Base-by-base conservation (phyloP, 495 filamentous ascomycete species). In the Penicillium canariense region DNA sequence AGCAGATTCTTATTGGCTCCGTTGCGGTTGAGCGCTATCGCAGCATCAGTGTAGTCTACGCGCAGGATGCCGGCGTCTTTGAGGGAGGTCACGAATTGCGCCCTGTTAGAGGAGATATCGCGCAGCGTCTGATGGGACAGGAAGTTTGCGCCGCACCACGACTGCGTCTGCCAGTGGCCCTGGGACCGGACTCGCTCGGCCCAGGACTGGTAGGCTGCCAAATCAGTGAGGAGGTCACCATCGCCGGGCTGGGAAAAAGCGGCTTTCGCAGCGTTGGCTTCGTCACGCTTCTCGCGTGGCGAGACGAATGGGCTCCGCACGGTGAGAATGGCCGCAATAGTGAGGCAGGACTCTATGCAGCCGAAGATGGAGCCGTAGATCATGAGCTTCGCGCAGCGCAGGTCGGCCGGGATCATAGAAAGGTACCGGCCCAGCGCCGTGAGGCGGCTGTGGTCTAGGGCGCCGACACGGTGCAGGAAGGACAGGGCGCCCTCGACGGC, bases 361-460 rank as follows among this genome's bases (percentile, higher is more conserved):
- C 88, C 87, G 63, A 98, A 97, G 38, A 91, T 93, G 2, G 90
- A 87, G 14, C 94, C 95, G 59, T 95, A 96, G 14, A 98, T 90
- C 83, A 98, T 88, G 7, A 98, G 81, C 69, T 98, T 98, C 17
- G 87, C 88, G 67, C 90, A 96, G 10, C 95, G 84, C 23, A 98
- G 76, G 58, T 98, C 94, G 1, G 95, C 91, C 3, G 94, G 94
- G 35, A 98, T 96, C 85, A 95, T 87, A 32, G 91, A 84, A 9
- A 98, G 74, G 71, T 97, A 93, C 40, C 88, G 82, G 34, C 94
- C 94, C 1, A 98, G 84, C 0, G 91, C 91, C 0, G 94, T 97
- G 35, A 98, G 76, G 52, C 89, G 84, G 48, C 90, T 82, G 27
- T 87, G 87, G 54, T 91, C 88, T 2, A 97, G 76, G 8, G 95